Percentiles rank a stretch among this genome's conserved stretches.
These are phyloP conservation scores for Eucalyptus dawsonii DNA, from an alignment of 345 rosid species.

Conservation along the genomic window DNA sequence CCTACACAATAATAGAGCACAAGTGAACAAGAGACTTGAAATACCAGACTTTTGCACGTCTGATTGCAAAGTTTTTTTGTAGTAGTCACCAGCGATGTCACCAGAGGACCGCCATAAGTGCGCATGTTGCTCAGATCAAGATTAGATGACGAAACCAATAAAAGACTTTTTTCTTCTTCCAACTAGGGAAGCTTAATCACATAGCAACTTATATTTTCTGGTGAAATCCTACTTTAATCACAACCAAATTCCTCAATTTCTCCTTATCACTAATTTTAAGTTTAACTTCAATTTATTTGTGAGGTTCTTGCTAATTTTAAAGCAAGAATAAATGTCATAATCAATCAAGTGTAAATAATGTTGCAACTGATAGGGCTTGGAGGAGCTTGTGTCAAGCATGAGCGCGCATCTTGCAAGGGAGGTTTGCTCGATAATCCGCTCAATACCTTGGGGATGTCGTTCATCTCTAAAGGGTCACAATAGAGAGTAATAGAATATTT, in stretches of 20 bases:
- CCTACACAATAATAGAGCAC: neutral
- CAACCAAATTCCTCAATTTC: neutral
- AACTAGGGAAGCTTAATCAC: neutral
- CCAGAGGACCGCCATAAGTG: rapidly evolving
- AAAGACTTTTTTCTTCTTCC: neutral
- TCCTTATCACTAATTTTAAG: rapidly evolving
- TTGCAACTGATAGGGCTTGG: rapidly evolving
- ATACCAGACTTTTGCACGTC: neutral
- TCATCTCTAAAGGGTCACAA: neutral
- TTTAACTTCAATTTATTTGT: no score
- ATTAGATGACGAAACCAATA: neutral
- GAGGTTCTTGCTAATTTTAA: neutral
- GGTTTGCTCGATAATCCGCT: rapidly evolving
- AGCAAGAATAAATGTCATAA: neutral
- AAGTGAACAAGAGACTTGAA: neutral
- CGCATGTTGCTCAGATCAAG: neutral
- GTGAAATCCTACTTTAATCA: neutral
- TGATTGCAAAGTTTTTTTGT: rapidly evolving
- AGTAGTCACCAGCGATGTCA: neutral
- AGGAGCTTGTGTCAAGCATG: rapidly evolving
- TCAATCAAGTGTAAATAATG: neutral
- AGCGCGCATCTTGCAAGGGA: rapidly evolving
- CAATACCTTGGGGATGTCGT: neutral
- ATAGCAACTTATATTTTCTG: rapidly evolving
- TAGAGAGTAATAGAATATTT: rapidly evolving